Percentiles rank a stretch among this genome's conserved stretches.
Conservation (phyloP, 768 basidiomycete species). For the Phylloporus scabripes region DNA sequence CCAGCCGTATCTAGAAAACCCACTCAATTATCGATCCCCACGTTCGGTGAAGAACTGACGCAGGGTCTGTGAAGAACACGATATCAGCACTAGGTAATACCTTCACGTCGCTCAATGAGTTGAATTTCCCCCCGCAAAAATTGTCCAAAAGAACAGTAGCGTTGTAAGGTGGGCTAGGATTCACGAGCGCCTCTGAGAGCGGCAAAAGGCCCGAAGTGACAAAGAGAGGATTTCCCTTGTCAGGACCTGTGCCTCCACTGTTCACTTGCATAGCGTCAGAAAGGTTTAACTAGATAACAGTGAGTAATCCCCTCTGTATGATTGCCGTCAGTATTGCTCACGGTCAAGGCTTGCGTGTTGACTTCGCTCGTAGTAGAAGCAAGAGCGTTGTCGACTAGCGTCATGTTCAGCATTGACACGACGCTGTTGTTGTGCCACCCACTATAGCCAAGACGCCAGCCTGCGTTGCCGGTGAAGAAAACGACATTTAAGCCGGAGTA, state of each 20-base stretch:
- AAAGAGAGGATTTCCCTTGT: slow-evolving; percentile 52
- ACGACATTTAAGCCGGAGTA: slow-evolving; percentile 62
- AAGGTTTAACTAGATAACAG: slow-evolving; percentile 46
- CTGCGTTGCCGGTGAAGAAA: slow-evolving; percentile 67
- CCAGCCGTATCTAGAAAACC: slow-evolving; percentile 51
- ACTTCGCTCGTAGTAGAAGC: slow-evolving; percentile 33
- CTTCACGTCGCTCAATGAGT: slow-evolving; percentile 76
- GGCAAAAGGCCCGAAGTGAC: slow-evolving; percentile 58
- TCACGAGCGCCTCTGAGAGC: slow-evolving; percentile 58
- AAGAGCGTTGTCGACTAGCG: slow-evolving; percentile 46
- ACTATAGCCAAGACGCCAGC: slow-evolving; percentile 44
- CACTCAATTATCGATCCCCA: background rate
- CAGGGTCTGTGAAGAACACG: slow-evolving; percentile 70
- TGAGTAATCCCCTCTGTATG: background rate
- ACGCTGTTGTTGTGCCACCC: slow-evolving; percentile 60
- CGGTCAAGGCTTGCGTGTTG: slow-evolving; percentile 46
- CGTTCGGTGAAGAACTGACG: slow-evolving; percentile 35
- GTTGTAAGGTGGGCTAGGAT: slow-evolving; percentile 60
- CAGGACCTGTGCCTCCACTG: slow-evolving; percentile 64
- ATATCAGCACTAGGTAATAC: slow-evolving; percentile 60
- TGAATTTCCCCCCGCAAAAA: slow-evolving; percentile 76
- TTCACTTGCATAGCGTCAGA: slow-evolving; percentile 61
- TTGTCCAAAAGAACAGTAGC: slow-evolving; percentile 70
- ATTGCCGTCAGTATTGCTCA: slow-evolving; percentile 12
- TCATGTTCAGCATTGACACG: slow-evolving; percentile 57